Evolutionary conservation across 176 grass and related monocot species (phyloP).

Genomic region (Luzula sylvatica): DNA sequence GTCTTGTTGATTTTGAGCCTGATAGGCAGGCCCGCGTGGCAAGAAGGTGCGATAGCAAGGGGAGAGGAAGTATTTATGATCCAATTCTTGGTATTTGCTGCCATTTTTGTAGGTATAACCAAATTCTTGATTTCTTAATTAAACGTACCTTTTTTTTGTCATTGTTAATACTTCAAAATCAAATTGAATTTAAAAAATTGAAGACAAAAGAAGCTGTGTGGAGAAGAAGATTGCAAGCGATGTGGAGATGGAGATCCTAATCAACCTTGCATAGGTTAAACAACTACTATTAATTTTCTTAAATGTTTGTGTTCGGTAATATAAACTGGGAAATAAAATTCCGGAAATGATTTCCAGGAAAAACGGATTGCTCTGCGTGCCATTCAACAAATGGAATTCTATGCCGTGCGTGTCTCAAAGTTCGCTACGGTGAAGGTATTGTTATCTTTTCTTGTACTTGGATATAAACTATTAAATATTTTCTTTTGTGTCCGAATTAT

Average conservation of each 20-base stretch:
- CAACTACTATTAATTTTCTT: background rate
- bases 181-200: slow-evolving; percentile 3
- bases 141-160: too few relatives aligned
- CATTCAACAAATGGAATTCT: slow-evolving; percentile 66
- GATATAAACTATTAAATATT: background rate
- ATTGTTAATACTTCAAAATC: background rate
- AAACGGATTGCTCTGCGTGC: slow-evolving; percentile 71
- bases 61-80: slow-evolving; percentile 58
- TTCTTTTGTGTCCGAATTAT: background rate
- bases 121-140: background rate
- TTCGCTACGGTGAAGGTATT: slow-evolving; percentile 84
- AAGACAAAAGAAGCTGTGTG: slow-evolving; percentile 89
- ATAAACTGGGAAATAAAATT: background rate
- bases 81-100: slow-evolving; percentile 78
- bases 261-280: slow-evolving; percentile 59
- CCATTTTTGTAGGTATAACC: slow-evolving; percentile 65
- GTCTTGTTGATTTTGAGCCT: background rate
- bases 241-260: slow-evolving; percentile 46
- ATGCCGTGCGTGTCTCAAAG: slow-evolving; percentile 85
- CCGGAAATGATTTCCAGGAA: slow-evolving; percentile 36
- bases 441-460: slow-evolving; percentile 1
- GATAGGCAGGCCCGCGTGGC: slow-evolving; percentile 37
- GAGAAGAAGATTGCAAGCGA: slow-evolving; percentile 79
- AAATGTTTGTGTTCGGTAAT: background rate
- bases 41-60: slow-evolving; percentile 48